A percentile compares a stretch with the other conserved stretches of the same genome.
phyloP scores from a whole-genome alignment of 2,329 filamentous ascomycete species.

The Pseudogymnoascus sp. region DNA sequence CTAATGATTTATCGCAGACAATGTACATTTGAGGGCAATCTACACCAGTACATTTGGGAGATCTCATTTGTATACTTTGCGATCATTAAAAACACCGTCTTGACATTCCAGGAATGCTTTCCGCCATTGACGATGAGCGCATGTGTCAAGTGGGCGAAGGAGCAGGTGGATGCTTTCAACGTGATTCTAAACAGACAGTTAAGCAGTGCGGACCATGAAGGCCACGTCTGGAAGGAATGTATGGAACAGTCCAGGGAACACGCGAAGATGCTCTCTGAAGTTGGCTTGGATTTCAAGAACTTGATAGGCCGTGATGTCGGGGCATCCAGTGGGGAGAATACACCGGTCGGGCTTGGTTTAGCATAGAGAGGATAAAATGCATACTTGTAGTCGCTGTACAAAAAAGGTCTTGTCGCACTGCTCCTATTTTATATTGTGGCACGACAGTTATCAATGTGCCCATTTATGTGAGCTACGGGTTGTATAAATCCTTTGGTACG shows the following conservation, averaged over 20 bases:
- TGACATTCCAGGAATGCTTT: conserved; percentile 82
- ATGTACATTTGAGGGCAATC: conserved; percentile 89
- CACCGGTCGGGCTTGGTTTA: not conserved
- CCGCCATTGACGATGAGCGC: conserved; percentile 82
- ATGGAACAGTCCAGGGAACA: conserved; percentile 75
- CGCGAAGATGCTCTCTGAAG: conserved; percentile 69
- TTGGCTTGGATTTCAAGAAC: conserved; percentile 82
- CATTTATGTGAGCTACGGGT: not conserved
- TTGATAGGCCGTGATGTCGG: conserved; percentile 50
- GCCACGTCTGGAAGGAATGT: conserved; percentile 72
- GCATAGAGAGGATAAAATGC: not conserved
- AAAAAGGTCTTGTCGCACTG: not conserved
- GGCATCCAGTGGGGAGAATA: not conserved
- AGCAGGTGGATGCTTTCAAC: conserved; percentile 88
- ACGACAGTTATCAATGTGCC: no score
- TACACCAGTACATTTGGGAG: conserved; percentile 90
- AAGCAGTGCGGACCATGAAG: conserved; percentile 73
- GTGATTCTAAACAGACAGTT: conserved; percentile 72
- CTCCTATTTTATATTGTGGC: not conserved
- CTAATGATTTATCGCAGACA: conserved; percentile 50
- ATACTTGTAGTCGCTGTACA: not conserved
- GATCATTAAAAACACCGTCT: conserved; percentile 86
- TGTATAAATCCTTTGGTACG: not conserved
- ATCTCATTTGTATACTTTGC: conserved; percentile 94
- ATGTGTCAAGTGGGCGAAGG: conserved; percentile 97